Base-by-base conservation (phyloP, 306 rosid species). In the Adenanthera pavonina region DNA sequence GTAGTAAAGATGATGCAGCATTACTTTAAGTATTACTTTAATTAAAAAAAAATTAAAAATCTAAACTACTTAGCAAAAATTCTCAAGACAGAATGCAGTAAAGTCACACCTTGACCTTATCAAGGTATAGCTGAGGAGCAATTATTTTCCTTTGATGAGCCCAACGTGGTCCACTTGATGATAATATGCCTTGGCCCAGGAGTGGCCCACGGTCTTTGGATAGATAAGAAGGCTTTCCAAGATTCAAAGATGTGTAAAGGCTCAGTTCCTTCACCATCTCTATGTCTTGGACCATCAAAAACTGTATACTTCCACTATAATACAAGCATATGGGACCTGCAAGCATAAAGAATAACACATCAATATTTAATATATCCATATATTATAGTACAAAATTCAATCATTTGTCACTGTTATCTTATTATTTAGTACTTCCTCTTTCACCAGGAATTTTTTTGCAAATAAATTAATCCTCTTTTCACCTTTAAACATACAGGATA, bases 81-180 rank as follows among this genome's bases (percentile, higher is more conserved):
- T 7, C 34, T 2, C 34, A 9, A 20, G 15, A 33, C 40, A 60
- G 7, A 60, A 64, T 7, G 20, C 20, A 7, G 52, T 35, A 35
- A 80, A 57, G 20, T 30, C 66, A 73, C 78, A 84, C 90, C 88
- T 87, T 87, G 53, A 84, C 82, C 76, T 88, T 90, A 35, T 83
- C 79, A 38, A 44, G 48, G 79, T 78, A 90, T 3, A 86, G 80
- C 60, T 85, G 80, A 13, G 91, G 90, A 69, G 89, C 86, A 72
- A 90, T 84, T 2, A 86, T 86, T 82, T 90, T 88, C 78, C 89
- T 80, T 15, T 90, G 87, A 60, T 88, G 88, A 12, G 85, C 81
- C 91, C 93, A 90, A 75, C 56, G 9, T 16, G 69, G 10, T 0
- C 94, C 91, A 86, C 76, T 88, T 65, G 91, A 81, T 68, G 90